A percentile compares a stretch with the other conserved stretches of the same genome.
Evolutionary conservation across 2,329 filamentous ascomycete genomes (phyloP).

Genomic region (Pseudogymnoascus destructans): DNA sequence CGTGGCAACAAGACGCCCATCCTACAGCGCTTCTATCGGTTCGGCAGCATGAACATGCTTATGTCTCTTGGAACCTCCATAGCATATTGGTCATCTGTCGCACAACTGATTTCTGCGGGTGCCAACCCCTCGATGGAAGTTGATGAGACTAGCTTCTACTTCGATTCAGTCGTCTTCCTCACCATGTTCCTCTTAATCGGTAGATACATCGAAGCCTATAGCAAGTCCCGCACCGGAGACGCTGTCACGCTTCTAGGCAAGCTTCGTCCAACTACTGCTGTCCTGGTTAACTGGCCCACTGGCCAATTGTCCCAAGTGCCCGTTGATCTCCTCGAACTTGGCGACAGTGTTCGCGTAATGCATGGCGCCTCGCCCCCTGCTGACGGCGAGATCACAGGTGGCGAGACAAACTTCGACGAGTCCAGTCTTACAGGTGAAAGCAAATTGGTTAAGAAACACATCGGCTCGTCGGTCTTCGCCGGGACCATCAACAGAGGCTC

Average conservation of each 20-base stretch:
- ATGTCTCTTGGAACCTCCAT: constrained; percentile 77
- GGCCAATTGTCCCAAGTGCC: constrained; percentile 16
- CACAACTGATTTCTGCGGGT: constrained; percentile 48
- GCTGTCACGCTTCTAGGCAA: constrained; percentile 65
- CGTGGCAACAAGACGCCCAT: constrained; percentile 57
- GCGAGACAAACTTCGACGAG: constrained; percentile 62
- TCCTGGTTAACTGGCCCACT: constrained; percentile 37
- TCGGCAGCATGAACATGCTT: constrained; percentile 87
- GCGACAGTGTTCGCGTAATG: constrained; percentile 60
- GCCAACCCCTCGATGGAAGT: constrained; percentile 33
- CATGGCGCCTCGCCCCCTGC: constrained; percentile 75
- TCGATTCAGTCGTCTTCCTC: constrained; percentile 80
- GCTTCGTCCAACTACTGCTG: constrained; percentile 60
- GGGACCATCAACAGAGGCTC: constrained; percentile 45
- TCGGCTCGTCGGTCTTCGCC: constrained; percentile 53
- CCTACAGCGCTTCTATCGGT: constrained; percentile 65
- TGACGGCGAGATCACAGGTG: constrained; percentile 53
- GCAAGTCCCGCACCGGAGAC: constrained; percentile 75
- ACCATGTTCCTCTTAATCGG: constrained; percentile 68
- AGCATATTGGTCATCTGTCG: constrained; percentile 68
- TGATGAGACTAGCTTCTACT: constrained; percentile 43
- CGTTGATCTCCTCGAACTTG: constrained; percentile 44
- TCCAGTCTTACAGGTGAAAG: constrained; percentile 77
- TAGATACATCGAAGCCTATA: constrained; percentile 66
- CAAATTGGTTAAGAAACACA: constrained; percentile 46